Percentiles rank a stretch among this genome's conserved stretches.
Conservation (phyloP, 805 yeast genomes). For the Torulaspora indica region DNA sequence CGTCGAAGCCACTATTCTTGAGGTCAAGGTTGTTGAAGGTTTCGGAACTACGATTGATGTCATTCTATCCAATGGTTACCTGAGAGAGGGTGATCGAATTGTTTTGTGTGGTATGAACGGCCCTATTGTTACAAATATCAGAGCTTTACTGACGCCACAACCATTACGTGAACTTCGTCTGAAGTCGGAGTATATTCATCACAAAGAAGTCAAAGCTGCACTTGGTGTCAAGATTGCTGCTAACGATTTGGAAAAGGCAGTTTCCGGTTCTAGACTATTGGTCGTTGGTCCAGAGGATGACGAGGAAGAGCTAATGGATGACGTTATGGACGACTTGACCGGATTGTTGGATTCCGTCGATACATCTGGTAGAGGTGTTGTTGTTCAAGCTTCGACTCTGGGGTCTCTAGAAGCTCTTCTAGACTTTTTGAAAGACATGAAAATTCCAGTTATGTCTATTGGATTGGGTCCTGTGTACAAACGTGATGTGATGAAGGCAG, state of each 20-base stretch:
- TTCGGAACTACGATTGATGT: conserved; percentile 98
- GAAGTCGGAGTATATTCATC: conserved; percentile 94
- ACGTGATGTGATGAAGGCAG: conserved; percentile 96
- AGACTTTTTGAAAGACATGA: conserved; percentile 96
- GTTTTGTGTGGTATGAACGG: conserved; percentile 98
- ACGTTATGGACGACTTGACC: conserved; percentile 96
- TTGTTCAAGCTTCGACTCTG: conserved; percentile 96
- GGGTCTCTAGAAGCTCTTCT: conserved; percentile 97
- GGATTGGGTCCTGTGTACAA: conserved; percentile 97
- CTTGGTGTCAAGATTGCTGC: conserved; percentile 98
- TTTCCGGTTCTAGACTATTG: conserved; percentile 94
- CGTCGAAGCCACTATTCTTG: conserved; percentile 93
- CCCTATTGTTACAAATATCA: conserved; percentile 91
- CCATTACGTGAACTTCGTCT: conserved; percentile 94
- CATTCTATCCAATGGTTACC: conserved; percentile 90
- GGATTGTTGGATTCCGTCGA: conserved; percentile 93
- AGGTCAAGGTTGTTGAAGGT: conserved; percentile 98
- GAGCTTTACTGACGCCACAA: conserved; percentile 96
- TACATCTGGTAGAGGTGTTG: conserved; percentile 92
- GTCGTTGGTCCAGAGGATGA: conserved; percentile 97
- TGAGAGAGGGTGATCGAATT: conserved; percentile 91
- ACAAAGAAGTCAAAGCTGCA: conserved; percentile 98
- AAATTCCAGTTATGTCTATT: conserved; percentile 98
- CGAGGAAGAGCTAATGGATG: conserved; percentile 96
- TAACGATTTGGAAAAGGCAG: conserved; percentile 95